Base-by-base conservation (phyloP, 352 stramenopile species). In the Phytophthora chlamydospora region DNA sequence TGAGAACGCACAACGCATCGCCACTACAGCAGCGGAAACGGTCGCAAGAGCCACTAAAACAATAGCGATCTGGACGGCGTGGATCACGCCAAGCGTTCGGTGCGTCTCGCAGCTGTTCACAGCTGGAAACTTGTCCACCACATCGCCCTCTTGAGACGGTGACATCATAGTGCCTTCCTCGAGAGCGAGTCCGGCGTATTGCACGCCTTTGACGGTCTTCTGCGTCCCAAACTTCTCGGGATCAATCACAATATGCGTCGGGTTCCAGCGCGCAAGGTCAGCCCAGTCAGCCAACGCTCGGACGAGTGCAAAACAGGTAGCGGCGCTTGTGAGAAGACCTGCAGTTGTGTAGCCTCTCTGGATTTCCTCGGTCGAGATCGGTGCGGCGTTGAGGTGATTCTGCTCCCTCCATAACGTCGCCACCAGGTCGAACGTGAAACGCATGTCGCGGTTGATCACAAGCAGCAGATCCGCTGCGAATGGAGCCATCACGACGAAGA, bases 391-490 rank as follows among this genome's bases (percentile, higher is more conserved):
- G 12, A 74, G 49, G 46, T 78, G 68, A 31, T 71, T n/a, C 46
- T 56, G 38, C 69, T 75, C 54, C 65, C 56, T 35, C 9, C 66
- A 53, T 31, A 66, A 39, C 34, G 62, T 71, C 6, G 48, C 56
- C 29, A 68, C 36, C 0, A 75, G 68, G 13, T 75, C 73, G 11
- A 78, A 64, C 39, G 70, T 75, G 50, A 84, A 78, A 9, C 78
- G 67, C 46, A 73, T 68, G 12, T 78, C 38, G 0, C 65, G 65
- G 2, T 65, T 71, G 2, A 73, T 53, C 16, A 85, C 42, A 14
- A 84, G 56, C 44, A 83, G 16, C 57, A 73, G 48, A 46, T 85
- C 75, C 3, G 64, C 59, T 6, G 58, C 51, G 36, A 82, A 73
- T 4, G 72, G 71, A 3, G 58, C 33, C 9, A 80, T 41, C n/a